Base-by-base conservation (phyloP, 2,329 filamentous ascomycete species). In the Tolypocladium endophyticum region DNA sequence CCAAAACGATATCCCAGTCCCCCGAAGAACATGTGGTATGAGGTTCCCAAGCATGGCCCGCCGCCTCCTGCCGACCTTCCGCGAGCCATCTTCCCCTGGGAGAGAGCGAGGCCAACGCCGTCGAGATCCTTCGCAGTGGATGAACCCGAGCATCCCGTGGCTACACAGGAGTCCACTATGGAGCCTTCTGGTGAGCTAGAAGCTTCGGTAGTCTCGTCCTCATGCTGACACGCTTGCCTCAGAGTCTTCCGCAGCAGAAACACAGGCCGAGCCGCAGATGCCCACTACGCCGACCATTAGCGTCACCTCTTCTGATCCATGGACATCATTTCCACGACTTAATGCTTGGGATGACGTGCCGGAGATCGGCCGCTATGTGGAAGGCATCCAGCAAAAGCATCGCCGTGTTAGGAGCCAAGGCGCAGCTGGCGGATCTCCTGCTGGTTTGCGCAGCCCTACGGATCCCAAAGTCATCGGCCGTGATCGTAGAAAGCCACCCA, bases 281-380 rank as follows among this genome's bases (percentile, higher is more conserved):
- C 77, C 81, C 58, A 71, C 72, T 52, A 81, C 80, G 57, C 78
- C 81, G 33, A 78, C 76, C 35, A 74, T 80, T 61, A 73, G 73
- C 53, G 65, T 77, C 60, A 75, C 73, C 28, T 69, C 79, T 43
- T 76, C 82, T 56, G 80, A 87, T 67, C 81, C 86, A 25, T 96
- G 90, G 89, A 82, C 85, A 63, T 81, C 81, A 55, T 96, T 88
- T 71, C 79, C 84, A n/a, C 82, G 86, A 55, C 84, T 80, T 57
- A 99, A 97, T 72, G 92, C 91, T 20, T 99, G 94, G 94, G 94
- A 99, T 68, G 89, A 90, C 58, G 83, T 95, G 58, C 89, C 90
- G 16, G 88, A 90, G 64, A 99, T 99, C 67, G 87, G 90, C 68
- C 83, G 84, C 63, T 99, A 97, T 70, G 89, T 97, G 59, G 89